Evolutionary conservation across 345 rosid genomes (phyloP).

Genomic region (Excoecaria agallocha): DNA sequence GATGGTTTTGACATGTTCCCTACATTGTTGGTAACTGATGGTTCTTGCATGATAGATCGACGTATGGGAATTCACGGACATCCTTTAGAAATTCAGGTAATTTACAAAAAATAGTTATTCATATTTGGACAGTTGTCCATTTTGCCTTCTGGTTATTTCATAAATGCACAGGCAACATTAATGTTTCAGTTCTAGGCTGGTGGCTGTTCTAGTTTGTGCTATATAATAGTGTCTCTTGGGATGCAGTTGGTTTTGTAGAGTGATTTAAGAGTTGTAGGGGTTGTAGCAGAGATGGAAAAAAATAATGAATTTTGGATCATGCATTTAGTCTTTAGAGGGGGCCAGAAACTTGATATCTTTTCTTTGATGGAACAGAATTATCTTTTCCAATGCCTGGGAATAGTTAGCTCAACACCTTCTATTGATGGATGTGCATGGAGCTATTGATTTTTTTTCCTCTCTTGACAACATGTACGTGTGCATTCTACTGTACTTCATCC

Average conservation of each 20-base stretch:
- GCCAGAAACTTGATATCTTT: neutral
- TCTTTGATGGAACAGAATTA: neutral
- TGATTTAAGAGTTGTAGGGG: neutral
- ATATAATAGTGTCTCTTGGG: no score
- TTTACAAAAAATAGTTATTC: neutral
- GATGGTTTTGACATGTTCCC: constrained; percentile 99
- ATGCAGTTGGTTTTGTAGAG: neutral
- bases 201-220: neutral
- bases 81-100: constrained; percentile 92
- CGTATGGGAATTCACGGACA: constrained; percentile 99
- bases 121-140: neutral
- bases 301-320: neutral
- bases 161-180: neutral
- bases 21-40: constrained; percentile 90
- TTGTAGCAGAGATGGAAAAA: neutral
- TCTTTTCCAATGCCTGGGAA: neutral
- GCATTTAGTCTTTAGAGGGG: neutral
- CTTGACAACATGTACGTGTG: neutral
- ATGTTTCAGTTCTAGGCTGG: neutral
- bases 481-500: neutral
- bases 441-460: neutral
- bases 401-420: neutral
- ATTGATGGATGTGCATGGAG: neutral
- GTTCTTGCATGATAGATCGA: constrained; percentile 98
- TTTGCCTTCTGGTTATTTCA: neutral